phyloP scores from a whole-genome alignment of 1,284 basidiomycete species.

The Malassezia obtusa region DNA sequence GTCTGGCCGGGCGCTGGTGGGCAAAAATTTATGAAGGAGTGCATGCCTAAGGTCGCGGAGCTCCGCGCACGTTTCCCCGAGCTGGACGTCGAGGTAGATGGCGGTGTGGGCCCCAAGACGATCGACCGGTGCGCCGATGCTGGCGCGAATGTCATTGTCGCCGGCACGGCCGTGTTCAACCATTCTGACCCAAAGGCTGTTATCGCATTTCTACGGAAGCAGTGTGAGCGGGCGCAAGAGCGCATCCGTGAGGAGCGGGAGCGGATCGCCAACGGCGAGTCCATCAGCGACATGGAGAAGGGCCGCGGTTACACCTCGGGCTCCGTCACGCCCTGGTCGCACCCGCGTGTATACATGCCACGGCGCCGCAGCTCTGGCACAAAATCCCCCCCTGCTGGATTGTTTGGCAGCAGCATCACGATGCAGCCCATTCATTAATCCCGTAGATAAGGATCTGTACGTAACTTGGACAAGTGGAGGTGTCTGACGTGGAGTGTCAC shows the following conservation, averaged over 20 bases:
- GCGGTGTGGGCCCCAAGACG: constrained; percentile 85
- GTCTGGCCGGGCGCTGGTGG: constrained; percentile 58
- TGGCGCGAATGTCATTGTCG: constrained; percentile 82
- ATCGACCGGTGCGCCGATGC: constrained; percentile 81
- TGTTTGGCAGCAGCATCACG: background rate
- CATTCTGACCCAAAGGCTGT: constrained; percentile 61
- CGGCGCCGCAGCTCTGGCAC: background rate
- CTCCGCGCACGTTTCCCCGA: constrained; percentile 79
- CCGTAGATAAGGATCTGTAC: background rate
- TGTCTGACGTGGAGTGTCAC: background rate
- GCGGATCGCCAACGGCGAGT: constrained; percentile 28
- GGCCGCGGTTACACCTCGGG: constrained; percentile 10
- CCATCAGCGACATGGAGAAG: constrained; percentile 26
- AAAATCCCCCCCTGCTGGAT: background rate
- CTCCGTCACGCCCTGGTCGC: constrained; percentile 4
- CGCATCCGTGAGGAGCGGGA: constrained; percentile 39
- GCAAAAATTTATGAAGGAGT: constrained; percentile 90
- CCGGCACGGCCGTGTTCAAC: constrained; percentile 89
- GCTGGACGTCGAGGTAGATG: constrained; percentile 88
- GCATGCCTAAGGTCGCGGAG: constrained; percentile 80
- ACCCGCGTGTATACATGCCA: constrained; percentile 13
- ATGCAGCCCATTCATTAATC: constrained; percentile 4
- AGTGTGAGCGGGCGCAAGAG: constrained; percentile 43
- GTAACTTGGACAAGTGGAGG: background rate
- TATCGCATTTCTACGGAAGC: constrained; percentile 30